phyloP scores from a whole-genome alignment of 2,329 filamentous ascomycete genomes.

The Scytalidium sp. region DNA sequence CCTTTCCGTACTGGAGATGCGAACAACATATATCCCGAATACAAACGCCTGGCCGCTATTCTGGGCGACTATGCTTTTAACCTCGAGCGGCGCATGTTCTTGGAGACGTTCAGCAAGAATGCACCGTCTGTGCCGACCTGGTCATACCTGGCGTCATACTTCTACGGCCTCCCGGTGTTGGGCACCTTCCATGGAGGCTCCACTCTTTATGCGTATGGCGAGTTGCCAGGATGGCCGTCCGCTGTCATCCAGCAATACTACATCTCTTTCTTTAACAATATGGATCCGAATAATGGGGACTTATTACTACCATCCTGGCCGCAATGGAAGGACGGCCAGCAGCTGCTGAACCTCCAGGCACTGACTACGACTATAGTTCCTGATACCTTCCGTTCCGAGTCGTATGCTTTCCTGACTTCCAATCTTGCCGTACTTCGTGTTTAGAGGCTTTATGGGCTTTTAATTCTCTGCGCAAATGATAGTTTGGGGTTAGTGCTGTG shows the following conservation, averaged over 20 bases:
- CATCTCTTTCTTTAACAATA: slow-evolving; percentile 65
- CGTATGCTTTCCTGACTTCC: slow-evolving; percentile 37
- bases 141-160: slow-evolving; percentile 57
- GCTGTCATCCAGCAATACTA: slow-evolving; percentile 65
- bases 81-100: slow-evolving; percentile 60
- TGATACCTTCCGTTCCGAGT: slow-evolving; percentile 46
- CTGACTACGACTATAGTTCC: slow-evolving; percentile 32
- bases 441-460: slow-evolving; percentile 7
- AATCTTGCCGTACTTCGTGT: slow-evolving; percentile 17
- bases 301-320: slow-evolving; percentile 44
- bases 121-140: slow-evolving; percentile 50
- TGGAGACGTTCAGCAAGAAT: slow-evolving; percentile 46
- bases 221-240: slow-evolving; percentile 33
- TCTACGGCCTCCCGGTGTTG: slow-evolving; percentile 58
- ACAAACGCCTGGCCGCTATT: slow-evolving; percentile 71
- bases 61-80: slow-evolving; percentile 73
- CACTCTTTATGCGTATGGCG: slow-evolving; percentile 57
- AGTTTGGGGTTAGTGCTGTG: too few species aligned
- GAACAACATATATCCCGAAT: slow-evolving; percentile 70
- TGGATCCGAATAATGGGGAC: slow-evolving; percentile 63
- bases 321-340: slow-evolving; percentile 45
- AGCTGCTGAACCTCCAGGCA: slow-evolving; percentile 48
- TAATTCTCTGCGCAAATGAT: too few species aligned
- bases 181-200: slow-evolving; percentile 75
- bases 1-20: slow-evolving; percentile 65